Evolutionary conservation across 306 rosid genomes (phyloP), one percentile per base, ranked within the genome.

Genomic region (Rubus idaeus): DNA sequence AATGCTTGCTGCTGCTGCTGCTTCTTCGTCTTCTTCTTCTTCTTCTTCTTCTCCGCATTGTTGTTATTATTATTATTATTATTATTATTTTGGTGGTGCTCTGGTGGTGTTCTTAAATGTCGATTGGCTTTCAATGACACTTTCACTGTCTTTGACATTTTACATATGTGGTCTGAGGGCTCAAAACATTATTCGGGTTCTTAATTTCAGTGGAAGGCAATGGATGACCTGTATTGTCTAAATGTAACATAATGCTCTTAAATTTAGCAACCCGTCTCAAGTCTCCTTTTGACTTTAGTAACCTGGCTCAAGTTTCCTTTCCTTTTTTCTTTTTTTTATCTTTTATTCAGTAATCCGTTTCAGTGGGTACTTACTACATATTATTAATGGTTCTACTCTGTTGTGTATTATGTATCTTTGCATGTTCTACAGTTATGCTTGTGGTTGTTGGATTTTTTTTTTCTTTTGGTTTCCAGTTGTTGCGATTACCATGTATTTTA

Each of bases 91-190:
- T 40, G 49, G 69, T 64, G 47, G n/a, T 64, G 69, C 13, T 64
- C 13, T 64, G 47, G 70, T 65, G 49, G 70, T 65, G 70, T 65
- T 40, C 46, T 14, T 18, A 40, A 41, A 65, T 65, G 70, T 39
- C 13, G 70, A 64, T 30, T 64, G 70, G 70, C 70, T 64, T 64
- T 64, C 23, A 64, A 64, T 64, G 26, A 64, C 39, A 14, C 70
- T 64, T 62, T 10, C 47, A 39, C 70, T 64, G 70, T 39, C 47
- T 39, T 39, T 62, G 20, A 62, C 41, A 30, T 35, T 9, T 62
- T 62, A 14, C 44, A 62, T 16, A 64, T 37, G 70, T 30, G 21
- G 70, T 64, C 70, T 39, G 70, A 64, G 70, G 70, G 70, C 49
- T 64, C 2, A 58, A 62, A 62, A 62, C n/a, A 35, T 35, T 35